Evolutionary conservation across 148 eudicot genomes (phyloP).

Genomic region (Selenicereus undatus): DNA sequence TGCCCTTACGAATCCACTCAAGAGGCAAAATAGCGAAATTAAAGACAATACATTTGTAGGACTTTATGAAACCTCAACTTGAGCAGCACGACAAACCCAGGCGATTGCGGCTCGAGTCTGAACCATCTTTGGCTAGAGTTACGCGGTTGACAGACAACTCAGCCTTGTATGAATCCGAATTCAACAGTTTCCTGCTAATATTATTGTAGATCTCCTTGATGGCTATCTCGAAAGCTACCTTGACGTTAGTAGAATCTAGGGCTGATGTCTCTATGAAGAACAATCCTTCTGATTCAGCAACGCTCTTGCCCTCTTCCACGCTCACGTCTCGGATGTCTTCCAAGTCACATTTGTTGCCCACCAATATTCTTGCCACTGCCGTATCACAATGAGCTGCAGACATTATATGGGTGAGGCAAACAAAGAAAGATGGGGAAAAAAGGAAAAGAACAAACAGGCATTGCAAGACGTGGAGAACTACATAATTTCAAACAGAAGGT

Average conservation of each 20-base stretch:
- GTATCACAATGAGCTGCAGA: conserved; percentile 77
- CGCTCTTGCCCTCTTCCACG: conserved; percentile 55
- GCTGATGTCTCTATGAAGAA: conserved; percentile 93
- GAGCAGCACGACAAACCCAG: conserved; percentile 51
- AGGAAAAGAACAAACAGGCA: not conserved
- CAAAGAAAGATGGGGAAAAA: not conserved
- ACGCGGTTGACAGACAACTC: conserved; percentile 68
- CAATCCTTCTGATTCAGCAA: conserved; percentile 68
- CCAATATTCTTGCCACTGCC: conserved; percentile 64
- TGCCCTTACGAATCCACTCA: conserved; percentile 5
- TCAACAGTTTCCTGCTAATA: conserved; percentile 62
- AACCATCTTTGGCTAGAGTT: conserved; percentile 42
- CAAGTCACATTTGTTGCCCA: conserved; percentile 75
- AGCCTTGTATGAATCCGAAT: conserved; percentile 73
- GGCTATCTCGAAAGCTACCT: conserved; percentile 67
- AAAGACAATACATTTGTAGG: not conserved
- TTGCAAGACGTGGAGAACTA: not conserved
- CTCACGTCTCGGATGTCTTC: conserved; percentile 61
- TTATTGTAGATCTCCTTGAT: conserved; percentile 68
- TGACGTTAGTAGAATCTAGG: conserved; percentile 66
- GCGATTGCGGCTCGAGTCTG: conserved; percentile 45
- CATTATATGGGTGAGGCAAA: not conserved
- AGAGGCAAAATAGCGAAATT: not conserved
- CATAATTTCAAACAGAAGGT: too few species aligned
- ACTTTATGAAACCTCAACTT: conserved; percentile 19